phyloP scores from a whole-genome alignment of 2,329 filamentous ascomycete genomes.

The Septoria petroselini region DNA sequence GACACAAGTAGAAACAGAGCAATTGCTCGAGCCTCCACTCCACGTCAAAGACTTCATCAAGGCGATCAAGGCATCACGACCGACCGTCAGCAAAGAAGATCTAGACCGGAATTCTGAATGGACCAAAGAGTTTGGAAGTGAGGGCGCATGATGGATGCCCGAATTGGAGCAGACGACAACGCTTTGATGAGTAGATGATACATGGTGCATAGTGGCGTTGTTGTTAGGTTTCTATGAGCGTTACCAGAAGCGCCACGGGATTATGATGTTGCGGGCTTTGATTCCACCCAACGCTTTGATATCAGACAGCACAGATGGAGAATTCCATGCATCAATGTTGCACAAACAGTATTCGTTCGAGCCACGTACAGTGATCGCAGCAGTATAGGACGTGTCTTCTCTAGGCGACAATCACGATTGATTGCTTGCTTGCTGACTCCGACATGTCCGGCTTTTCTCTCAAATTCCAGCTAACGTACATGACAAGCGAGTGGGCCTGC shows the following conservation, averaged over 20 bases:
- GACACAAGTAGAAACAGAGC: slow-evolving; percentile 79
- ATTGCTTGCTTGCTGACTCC: too few relatives aligned
- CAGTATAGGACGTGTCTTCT: too few relatives aligned
- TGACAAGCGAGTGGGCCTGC: too few relatives aligned
- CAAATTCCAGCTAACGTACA: too few relatives aligned
- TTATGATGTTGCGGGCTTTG: background rate
- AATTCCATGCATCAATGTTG: too few relatives aligned
- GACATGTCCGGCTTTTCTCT: too few relatives aligned
- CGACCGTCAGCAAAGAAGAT: slow-evolving; percentile 86
- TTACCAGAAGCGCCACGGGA: slow-evolving; percentile 4
- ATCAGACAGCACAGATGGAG: too few relatives aligned
- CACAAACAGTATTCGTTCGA: too few relatives aligned
- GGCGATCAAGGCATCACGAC: slow-evolving; percentile 81
- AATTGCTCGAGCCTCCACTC: slow-evolving; percentile 81
- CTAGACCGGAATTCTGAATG: slow-evolving; percentile 81
- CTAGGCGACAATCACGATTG: too few relatives aligned
- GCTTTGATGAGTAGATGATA: slow-evolving; percentile 2
- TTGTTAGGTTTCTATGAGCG: background rate
- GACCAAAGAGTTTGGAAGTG: slow-evolving; percentile 94
- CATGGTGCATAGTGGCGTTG: slow-evolving; percentile 7
- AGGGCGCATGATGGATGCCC: slow-evolving; percentile 67
- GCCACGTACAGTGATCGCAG: too few relatives aligned
- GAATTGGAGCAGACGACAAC: background rate
- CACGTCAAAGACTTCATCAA: slow-evolving; percentile 89
- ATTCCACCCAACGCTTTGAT: too few relatives aligned